These are phyloP conservation scores for Colletotrichum orbiculare DNA, from an alignment of 2,329 filamentous ascomycete genomes.

Conservation along the genomic window DNA sequence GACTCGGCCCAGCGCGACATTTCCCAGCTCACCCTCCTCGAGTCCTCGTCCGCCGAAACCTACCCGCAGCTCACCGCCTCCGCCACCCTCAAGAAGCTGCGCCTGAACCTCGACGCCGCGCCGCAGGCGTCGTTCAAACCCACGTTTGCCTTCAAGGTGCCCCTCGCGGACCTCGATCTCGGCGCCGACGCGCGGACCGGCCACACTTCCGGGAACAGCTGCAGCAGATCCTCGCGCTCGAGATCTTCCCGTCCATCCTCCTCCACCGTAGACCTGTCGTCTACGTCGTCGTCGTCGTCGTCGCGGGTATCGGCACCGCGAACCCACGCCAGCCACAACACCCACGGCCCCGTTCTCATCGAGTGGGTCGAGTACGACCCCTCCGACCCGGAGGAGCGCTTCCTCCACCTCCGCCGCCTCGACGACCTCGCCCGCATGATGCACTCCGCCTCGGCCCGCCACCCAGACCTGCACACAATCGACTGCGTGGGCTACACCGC, in stretches of 20 bases:
- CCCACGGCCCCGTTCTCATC: slow-evolving; percentile 50
- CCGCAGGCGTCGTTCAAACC: slow-evolving; percentile 43
- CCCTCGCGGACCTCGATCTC: slow-evolving; percentile 45
- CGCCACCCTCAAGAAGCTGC: slow-evolving; percentile 56
- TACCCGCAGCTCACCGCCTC: slow-evolving; percentile 56
- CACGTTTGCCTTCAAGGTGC: slow-evolving; percentile 44
- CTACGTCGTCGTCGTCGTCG: neutral
- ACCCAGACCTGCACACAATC: slow-evolving; percentile 59
- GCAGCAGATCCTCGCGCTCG: slow-evolving; percentile 37
- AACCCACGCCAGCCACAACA: slow-evolving; percentile 46
- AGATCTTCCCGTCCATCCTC: slow-evolving; percentile 6
- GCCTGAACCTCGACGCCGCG: slow-evolving; percentile 58
- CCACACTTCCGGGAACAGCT: slow-evolving; percentile 19
- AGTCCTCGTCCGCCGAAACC: slow-evolving; percentile 52
- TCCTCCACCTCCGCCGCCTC: slow-evolving; percentile 56
- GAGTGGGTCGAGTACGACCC: slow-evolving; percentile 60
- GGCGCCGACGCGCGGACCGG: slow-evolving; percentile 25
- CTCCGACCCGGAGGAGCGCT: slow-evolving; percentile 53
- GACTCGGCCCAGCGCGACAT: slow-evolving; percentile 56
- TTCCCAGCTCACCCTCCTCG: slow-evolving; percentile 53
- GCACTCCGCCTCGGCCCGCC: slow-evolving; percentile 55
- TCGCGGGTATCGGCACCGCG: neutral
- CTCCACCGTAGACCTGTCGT: neutral
- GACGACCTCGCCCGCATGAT: slow-evolving; percentile 61
- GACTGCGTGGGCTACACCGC: slow-evolving; percentile 61